Conservation (phyloP, 805 yeast genomes). For the Ogataea saltuana region DNA sequence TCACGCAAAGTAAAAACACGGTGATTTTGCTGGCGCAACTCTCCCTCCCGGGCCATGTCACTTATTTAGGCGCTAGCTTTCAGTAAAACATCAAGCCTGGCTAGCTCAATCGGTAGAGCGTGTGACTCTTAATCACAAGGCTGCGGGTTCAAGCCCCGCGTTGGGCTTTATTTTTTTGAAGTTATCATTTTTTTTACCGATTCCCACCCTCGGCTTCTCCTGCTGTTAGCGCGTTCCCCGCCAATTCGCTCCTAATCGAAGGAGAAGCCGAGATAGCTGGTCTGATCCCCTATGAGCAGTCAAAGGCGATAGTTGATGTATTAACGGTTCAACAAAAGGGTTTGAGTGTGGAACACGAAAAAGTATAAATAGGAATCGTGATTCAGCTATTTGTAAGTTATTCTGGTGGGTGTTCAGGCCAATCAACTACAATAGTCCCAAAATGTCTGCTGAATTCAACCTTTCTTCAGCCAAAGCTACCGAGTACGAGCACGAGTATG, state of each 20-base stretch:
- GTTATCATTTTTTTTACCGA: not conserved
- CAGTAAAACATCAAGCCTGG: conserved; percentile 4
- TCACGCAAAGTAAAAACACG: too few relatives aligned
- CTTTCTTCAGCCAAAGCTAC: conserved; percentile 66
- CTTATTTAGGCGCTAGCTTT: too few relatives aligned
- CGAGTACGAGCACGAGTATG: conserved; percentile 71
- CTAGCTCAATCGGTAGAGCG: conserved; percentile 18
- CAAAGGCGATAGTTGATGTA: conserved; percentile 12
- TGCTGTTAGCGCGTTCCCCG: conserved; percentile 9
- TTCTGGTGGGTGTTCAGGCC: too few relatives aligned
- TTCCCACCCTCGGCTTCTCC: conserved; percentile 13
- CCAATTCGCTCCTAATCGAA: conserved; percentile 1
- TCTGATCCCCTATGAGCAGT: conserved; percentile 18
- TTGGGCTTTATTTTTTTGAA: conserved; percentile 4
- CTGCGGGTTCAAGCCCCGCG: conserved; percentile 10
- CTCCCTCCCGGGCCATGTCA: too few relatives aligned
- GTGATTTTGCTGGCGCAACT: too few relatives aligned
- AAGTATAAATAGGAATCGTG: not conserved
- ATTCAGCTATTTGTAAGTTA: not conserved
- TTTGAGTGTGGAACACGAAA: not conserved
- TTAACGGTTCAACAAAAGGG: not conserved
- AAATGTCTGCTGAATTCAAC: conserved; percentile 37
- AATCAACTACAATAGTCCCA: not conserved
- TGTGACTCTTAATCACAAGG: conserved; percentile 14
- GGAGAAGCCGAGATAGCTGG: conserved; percentile 6